Conservation (phyloP, 2,329 filamentous ascomycete genomes). For the Diplodia scrobiculata region DNA sequence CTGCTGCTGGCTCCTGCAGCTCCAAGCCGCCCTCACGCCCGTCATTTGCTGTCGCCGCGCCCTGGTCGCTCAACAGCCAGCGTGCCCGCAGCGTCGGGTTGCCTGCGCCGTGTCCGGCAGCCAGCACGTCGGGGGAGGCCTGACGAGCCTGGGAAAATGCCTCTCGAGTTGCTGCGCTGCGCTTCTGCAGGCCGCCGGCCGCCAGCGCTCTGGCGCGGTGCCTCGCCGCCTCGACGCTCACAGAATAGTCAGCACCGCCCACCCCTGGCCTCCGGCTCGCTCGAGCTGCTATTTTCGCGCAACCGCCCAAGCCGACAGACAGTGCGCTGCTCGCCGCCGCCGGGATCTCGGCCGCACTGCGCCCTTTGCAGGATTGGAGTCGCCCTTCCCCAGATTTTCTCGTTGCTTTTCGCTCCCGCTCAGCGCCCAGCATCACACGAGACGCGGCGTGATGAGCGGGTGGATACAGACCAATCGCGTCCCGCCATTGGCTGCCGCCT, state of each 20-base stretch:
- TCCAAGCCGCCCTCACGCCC: conserved; percentile 3
- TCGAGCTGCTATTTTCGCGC: conserved; percentile 11
- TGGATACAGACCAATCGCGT: conserved; percentile 12
- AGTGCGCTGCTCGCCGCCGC: not conserved
- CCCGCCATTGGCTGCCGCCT: conserved; percentile 19
- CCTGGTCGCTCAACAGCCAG: conserved; percentile 21
- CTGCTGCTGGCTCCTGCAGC: not conserved
- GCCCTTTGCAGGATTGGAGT: conserved; percentile 21
- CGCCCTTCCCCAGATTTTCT: conserved; percentile 25
- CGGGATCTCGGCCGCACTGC: conserved; percentile 8
- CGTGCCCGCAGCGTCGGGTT: conserved; percentile 6
- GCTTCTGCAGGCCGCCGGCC: too few relatives aligned
- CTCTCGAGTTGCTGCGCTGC: too few relatives aligned
- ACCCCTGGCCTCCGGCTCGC: not conserved
- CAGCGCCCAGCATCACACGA: conserved; percentile 23
- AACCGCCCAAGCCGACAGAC: conserved; percentile 20
- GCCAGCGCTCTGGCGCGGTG: not conserved
- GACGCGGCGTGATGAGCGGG: conserved; percentile 24
- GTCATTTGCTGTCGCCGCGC: conserved; percentile 5
- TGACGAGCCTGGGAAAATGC: not conserved
- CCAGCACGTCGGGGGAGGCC: conserved; percentile 4
- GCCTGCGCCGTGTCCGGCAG: not conserved
- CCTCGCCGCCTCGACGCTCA: conserved; percentile 5
- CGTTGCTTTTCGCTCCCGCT: conserved; percentile 27
- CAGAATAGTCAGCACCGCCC: not conserved